Base-by-base conservation (phyloP, 305 asterid species). In the Salvia sclarea region DNA sequence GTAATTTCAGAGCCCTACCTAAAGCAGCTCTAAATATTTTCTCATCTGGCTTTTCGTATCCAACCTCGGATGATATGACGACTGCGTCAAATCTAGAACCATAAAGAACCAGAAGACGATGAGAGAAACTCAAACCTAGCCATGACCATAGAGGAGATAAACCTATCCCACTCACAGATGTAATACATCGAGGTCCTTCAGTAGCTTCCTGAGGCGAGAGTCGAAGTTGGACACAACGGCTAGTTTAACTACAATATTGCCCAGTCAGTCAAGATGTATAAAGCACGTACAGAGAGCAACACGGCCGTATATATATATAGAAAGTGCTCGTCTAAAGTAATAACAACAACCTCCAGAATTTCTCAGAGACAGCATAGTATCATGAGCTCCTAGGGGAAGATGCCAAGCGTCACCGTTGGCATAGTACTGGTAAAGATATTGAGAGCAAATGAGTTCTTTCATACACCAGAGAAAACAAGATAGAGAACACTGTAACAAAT, bases 181-280 rank as follows among this genome's bases (percentile, higher is more conserved):
- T 50, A 94, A 78, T 44, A 89, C 91, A 38, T 81, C 71, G 52
- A 94, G 91, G 71, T 88, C 96, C 78, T 82, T 82, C 77, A 94
- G 80, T 33, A 94, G 80, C 79, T 85, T 91, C 84, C 96, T 91
- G 84, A 91, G 79, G 66, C 98, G 97, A 67, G 91, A 87, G 84
- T 94, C 98, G 12, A 91, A 94, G 76, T 94, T 94, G 75, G 98
- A 94, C 22, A 91, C 98, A 31, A 94, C 96, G 21, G 98, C 97
- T 72, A 91, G 82, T 82, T 87, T 94, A 78, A 94, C 98, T 89
- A 92, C 77, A 72, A 8, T 10, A 8, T 10, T 25, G 69, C 67
- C 54, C n/a, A 40, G 66, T 60, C 66, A 57, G 61, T 71, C 71
- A 69, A 75, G 61, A 77, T 60, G 73, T 61, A 53, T 65, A 53